Conservation (phyloP, 2,329 filamentous ascomycete genomes). For the Didymella segeticola region DNA sequence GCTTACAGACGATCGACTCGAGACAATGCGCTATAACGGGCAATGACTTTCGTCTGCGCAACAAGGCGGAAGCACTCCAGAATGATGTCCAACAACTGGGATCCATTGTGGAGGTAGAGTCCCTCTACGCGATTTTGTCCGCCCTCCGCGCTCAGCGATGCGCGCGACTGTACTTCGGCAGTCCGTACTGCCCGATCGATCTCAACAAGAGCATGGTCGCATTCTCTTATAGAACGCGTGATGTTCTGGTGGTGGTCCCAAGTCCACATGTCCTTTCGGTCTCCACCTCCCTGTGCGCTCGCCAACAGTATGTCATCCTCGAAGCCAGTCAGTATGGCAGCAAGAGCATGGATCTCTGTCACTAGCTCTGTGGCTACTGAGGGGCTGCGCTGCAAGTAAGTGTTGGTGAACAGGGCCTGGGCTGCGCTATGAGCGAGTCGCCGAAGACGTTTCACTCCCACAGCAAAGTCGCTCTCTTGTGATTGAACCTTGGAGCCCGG, state of each 20-base stretch:
- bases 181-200: background rate
- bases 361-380: background rate
- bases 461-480: background rate
- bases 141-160: background rate
- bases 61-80: slow-evolving; percentile 1
- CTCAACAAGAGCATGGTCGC: background rate
- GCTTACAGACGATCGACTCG: background rate
- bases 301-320: background rate
- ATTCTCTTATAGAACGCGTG: background rate
- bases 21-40: background rate
- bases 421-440: background rate
- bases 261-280: background rate
- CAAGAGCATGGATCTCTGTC: background rate
- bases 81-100: background rate
- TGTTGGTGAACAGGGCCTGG: background rate
- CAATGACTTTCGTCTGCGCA: background rate
- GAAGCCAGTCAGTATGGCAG: background rate
- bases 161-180: background rate
- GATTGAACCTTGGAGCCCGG: background rate
- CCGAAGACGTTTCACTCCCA: background rate
- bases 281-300: no score
- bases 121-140: background rate
- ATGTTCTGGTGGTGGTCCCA: background rate
- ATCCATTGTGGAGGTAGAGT: background rate
- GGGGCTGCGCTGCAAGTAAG: background rate